A percentile compares a stretch with the other conserved stretches of the same genome.
phyloP scores from a whole-genome alignment of 2,329 filamentous ascomycete species.

The Allantophomopsis cytisporea region DNA sequence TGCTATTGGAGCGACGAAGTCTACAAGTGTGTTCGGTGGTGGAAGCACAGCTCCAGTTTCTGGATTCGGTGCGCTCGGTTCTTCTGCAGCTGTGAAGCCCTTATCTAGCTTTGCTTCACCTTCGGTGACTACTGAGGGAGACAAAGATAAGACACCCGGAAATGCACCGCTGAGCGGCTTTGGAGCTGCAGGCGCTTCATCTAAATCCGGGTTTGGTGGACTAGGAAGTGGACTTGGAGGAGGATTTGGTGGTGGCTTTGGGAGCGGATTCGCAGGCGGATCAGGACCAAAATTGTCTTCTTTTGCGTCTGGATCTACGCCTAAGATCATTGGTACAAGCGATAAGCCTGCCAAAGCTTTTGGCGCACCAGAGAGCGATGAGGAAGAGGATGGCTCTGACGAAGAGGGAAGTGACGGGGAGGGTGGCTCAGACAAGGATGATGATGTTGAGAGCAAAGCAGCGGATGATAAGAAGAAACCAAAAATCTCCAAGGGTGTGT shows the following conservation, averaged over 20 bases:
- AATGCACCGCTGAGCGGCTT: no score
- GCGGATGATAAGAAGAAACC: conserved; percentile 50
- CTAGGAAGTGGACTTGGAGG: conserved; percentile 19
- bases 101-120: conserved; percentile 32
- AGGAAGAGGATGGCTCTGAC: conserved; percentile 5
- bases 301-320: conserved; percentile 53
- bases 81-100: conserved; percentile 12
- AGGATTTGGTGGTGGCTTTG: conserved; percentile 21
- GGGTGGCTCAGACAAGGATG: conserved; percentile 23
- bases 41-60: conserved; percentile 19
- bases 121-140: conserved; percentile 3
- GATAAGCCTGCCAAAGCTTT: conserved; percentile 60
- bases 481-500: conserved; percentile 56
- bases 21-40: conserved; percentile 33
- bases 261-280: conserved; percentile 24
- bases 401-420: conserved; percentile 4
- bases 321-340: conserved; percentile 27
- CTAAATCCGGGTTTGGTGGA: not conserved
- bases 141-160: no score
- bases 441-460: conserved; percentile 33
- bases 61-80: conserved; percentile 29
- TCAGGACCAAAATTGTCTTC: conserved; percentile 37
- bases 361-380: conserved; percentile 57
- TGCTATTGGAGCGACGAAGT: conserved; percentile 31
- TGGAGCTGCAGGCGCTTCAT: no score